phyloP scores from a whole-genome alignment of 108 stramenopile genomes.

The Skeletonema potamos region DNA sequence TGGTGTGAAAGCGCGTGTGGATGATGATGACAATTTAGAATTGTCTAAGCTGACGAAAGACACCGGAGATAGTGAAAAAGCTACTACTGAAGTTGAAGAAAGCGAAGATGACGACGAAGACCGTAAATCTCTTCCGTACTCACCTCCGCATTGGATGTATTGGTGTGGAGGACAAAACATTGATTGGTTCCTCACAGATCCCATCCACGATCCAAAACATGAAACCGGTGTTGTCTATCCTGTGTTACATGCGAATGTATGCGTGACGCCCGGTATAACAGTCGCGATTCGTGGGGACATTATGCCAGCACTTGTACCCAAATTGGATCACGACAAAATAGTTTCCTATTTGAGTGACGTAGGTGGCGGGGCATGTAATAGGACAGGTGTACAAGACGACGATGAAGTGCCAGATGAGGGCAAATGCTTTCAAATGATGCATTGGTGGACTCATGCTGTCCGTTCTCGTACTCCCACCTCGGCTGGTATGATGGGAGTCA shows the following conservation, averaged over 20 bases:
- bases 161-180: slow-evolving; percentile 43
- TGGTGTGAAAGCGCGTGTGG: no score
- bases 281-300: slow-evolving; percentile 20
- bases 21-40: no score
- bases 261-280: slow-evolving; percentile 47
- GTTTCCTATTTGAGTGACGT: slow-evolving; percentile 10
- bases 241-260: slow-evolving; percentile 25
- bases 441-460: slow-evolving; percentile 41
- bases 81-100: background rate
- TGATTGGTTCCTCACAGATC: slow-evolving; percentile 45
- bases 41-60: no score
- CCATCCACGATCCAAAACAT: slow-evolving; percentile 28
- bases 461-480: slow-evolving; percentile 80
- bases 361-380: slow-evolving; percentile 14
- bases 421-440: slow-evolving; percentile 38
- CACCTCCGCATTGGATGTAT: slow-evolving; percentile 41
- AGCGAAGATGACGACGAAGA: background rate
- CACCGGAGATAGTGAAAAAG: background rate
- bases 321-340: slow-evolving; percentile 40
- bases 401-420: slow-evolving; percentile 40
- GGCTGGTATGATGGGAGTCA: slow-evolving; percentile 76
- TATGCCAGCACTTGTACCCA: slow-evolving; percentile 22
- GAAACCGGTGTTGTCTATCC: slow-evolving; percentile 35
- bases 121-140: background rate
- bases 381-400: slow-evolving; percentile 14